phyloP scores from a whole-genome alignment of 805 yeast genomes.

The Myxozyma sirexii region DNA sequence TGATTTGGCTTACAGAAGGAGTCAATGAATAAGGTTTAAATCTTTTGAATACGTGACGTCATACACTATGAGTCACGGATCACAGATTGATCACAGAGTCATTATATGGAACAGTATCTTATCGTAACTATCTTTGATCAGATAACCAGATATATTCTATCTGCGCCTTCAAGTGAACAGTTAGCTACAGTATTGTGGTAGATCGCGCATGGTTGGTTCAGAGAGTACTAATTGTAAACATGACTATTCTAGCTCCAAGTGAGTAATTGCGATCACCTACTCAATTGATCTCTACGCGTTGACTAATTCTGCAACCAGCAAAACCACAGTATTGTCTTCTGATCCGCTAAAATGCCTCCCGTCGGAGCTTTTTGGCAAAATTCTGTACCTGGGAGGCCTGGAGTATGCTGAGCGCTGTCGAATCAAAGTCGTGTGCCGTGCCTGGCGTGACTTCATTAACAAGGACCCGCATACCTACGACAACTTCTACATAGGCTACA shows the following conservation, averaged over 20 bases:
- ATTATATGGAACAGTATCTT: too few relatives aligned
- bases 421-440: neutral
- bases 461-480: slow-evolving; percentile 3
- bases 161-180: neutral
- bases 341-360: slow-evolving; percentile 4
- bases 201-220: too few relatives aligned
- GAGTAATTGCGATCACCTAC: neutral
- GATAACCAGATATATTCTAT: too few relatives aligned
- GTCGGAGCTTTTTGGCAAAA: slow-evolving; percentile 6
- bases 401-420: slow-evolving; percentile 3
- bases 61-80: too few relatives aligned
- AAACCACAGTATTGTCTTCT: too few relatives aligned
- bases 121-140: too few relatives aligned
- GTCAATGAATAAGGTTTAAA: too few relatives aligned
- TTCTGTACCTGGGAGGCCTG: slow-evolving; percentile 7
- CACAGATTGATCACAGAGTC: too few relatives aligned
- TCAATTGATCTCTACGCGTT: too few relatives aligned
- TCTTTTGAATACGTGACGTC: too few relatives aligned
- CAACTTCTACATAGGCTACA: neutral
- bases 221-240: too few relatives aligned
- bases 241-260: neutral
- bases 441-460: slow-evolving; percentile 6
- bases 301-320: neutral
- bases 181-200: neutral
- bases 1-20: too few relatives aligned